Evolutionary conservation across 2,329 filamentous ascomycete genomes (phyloP).

Genomic region (Colletotrichum sp.): DNA sequence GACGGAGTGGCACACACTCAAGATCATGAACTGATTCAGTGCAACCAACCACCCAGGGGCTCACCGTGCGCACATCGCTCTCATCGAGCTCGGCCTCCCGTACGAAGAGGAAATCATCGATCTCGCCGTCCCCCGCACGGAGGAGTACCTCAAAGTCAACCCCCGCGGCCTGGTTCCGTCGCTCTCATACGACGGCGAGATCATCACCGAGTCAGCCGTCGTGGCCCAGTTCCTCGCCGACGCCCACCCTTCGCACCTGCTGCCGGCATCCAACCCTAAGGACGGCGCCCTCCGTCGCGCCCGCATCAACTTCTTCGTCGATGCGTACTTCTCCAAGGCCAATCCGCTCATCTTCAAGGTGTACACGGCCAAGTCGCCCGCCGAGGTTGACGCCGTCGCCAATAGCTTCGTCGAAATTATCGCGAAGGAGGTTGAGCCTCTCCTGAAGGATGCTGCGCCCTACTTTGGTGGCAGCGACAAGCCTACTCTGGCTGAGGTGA

Average conservation of each 20-base stretch:
- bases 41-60: conserved; percentile 49
- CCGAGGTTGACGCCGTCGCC: conserved; percentile 53
- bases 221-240: conserved; percentile 77
- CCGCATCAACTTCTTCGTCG: conserved; percentile 73
- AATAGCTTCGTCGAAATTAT: conserved; percentile 60
- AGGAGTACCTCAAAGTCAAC: conserved; percentile 79
- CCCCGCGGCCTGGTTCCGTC: conserved; percentile 79
- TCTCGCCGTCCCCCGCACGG: conserved; percentile 68
- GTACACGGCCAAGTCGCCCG: conserved; percentile 51
- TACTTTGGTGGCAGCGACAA: conserved; percentile 69
- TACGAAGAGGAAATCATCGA: conserved; percentile 79
- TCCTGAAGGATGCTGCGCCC: conserved; percentile 60
- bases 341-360: conserved; percentile 50
- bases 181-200: conserved; percentile 68
- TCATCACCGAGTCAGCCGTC: conserved; percentile 76
- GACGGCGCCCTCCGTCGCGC: conserved; percentile 67
- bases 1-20: not conserved
- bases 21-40: not conserved
- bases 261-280: conserved; percentile 58
- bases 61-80: conserved; percentile 76
- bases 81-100: conserved; percentile 68
- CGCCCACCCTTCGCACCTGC: conserved; percentile 69
- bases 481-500: conserved; percentile 77
- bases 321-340: conserved; percentile 71
- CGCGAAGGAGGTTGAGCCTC: conserved; percentile 75